Evolutionary conservation across 352 stramenopile genomes (phyloP).

Genomic region (Phytophthora pistaciae): DNA sequence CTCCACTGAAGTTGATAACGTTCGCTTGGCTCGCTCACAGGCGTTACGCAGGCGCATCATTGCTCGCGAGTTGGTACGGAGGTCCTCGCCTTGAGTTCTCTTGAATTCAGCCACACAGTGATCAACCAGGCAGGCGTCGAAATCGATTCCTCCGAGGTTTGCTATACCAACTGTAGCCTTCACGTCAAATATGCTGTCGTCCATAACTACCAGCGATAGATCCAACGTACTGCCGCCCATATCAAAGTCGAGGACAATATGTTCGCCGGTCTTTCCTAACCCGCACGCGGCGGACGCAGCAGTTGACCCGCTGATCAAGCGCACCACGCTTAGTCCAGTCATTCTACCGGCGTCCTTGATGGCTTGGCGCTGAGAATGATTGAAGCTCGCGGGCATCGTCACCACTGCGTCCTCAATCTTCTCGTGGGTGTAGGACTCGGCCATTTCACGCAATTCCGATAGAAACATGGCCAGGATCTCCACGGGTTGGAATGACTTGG

Average conservation of each 20-base stretch:
- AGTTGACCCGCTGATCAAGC: background rate
- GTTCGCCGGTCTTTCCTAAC: background rate
- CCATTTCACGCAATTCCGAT: background rate
- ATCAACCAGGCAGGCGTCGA: conserved; percentile 5
- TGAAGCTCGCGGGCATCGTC: conserved; percentile 2
- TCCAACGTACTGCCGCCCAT: background rate
- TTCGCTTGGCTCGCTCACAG: conserved; percentile 6
- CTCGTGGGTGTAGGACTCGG: background rate
- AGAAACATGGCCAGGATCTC: conserved; percentile 13
- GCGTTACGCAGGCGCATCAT: conserved; percentile 3
- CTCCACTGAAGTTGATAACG: background rate
- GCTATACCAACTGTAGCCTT: background rate
- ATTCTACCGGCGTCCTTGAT: conserved; percentile 1
- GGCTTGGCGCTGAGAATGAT: background rate
- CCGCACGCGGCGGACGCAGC: conserved; percentile 1
- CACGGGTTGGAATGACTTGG: background rate
- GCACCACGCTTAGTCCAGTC: conserved; percentile 2
- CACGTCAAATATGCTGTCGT: conserved; percentile 3
- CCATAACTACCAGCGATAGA: conserved; percentile 2
- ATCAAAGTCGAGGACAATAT: conserved; percentile 4
- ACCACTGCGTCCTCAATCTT: conserved; percentile 2
- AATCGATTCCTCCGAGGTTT: background rate
- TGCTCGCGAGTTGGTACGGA: background rate
- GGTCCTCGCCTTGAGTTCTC: background rate
- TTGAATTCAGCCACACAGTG: conserved; percentile 5